phyloP scores from a whole-genome alignment of 768 basidiomycete genomes.

The Crepidotus variabilis region DNA sequence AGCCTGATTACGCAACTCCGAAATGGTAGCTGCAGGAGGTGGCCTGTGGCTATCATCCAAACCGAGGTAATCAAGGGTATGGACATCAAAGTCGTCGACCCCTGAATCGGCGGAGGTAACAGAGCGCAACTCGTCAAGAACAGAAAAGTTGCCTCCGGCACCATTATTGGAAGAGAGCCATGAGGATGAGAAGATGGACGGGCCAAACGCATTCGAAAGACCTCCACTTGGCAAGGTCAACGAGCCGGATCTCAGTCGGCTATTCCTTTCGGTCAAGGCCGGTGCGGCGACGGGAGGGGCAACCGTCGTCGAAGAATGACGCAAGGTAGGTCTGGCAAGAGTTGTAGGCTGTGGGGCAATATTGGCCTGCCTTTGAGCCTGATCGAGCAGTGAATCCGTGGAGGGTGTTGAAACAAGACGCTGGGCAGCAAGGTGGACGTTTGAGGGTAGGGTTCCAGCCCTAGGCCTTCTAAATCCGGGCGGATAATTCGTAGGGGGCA shows the following conservation, averaged over 20 bases:
- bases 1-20: slow-evolving; percentile 85
- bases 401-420: slow-evolving; percentile 66
- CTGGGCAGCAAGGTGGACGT: slow-evolving; percentile 84
- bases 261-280: slow-evolving; percentile 60
- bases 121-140: slow-evolving; percentile 79
- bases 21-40: slow-evolving; percentile 83
- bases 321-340: slow-evolving; percentile 62
- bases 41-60: slow-evolving; percentile 70
- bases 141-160: slow-evolving; percentile 53
- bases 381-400: slow-evolving; percentile 45
- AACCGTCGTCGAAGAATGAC: slow-evolving; percentile 71
- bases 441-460: slow-evolving; percentile 97
- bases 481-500: slow-evolving; percentile 76
- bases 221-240: slow-evolving; percentile 80
- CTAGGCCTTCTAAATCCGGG: slow-evolving; percentile 90
- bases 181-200: slow-evolving; percentile 85
- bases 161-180: slow-evolving; percentile 72
- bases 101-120: slow-evolving; percentile 75
- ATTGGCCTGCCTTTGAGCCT: slow-evolving; percentile 14
- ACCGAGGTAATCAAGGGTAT: slow-evolving; percentile 95
- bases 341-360: slow-evolving; percentile 38
- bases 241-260: slow-evolving; percentile 89
- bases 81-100: slow-evolving; percentile 87
- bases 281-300: slow-evolving; percentile 51
- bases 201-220: slow-evolving; percentile 80